A percentile compares a stretch with the other conserved stretches of the same genome.
Evolutionary conservation across 306 rosid genomes (phyloP).

Genomic region (Erythrophleum fordii): DNA sequence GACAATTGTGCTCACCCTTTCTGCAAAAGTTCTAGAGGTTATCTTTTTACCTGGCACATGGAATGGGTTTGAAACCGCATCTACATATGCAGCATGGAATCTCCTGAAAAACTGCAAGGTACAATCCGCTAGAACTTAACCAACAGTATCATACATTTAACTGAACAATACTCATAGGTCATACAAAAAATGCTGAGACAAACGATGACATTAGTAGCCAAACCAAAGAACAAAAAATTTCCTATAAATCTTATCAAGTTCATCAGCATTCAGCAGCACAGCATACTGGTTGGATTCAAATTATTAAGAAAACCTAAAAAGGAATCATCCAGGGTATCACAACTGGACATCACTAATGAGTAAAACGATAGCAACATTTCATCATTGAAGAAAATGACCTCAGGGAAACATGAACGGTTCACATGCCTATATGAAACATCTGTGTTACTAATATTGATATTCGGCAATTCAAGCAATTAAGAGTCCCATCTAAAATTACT

Average conservation of each 20-base stretch:
- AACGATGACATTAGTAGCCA: constrained; percentile 23
- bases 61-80: constrained; percentile 78
- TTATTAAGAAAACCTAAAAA: neutral
- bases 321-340: neutral
- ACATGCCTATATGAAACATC: constrained; percentile 28
- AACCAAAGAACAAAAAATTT: neutral
- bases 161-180: neutral
- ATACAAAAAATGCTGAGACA: neutral
- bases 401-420: constrained; percentile 12
- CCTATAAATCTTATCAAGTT: neutral
- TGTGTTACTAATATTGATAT: neutral
- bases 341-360: neutral
- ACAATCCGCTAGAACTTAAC: constrained; percentile 26
- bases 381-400: neutral
- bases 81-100: constrained; percentile 76
- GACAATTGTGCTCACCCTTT: constrained; percentile 88
- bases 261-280: neutral
- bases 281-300: constrained; percentile 11
- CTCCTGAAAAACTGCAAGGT: constrained; percentile 66
- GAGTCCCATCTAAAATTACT: constrained; percentile 18
- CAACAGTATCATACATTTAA: constrained; percentile 30
- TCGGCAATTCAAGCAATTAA: neutral
- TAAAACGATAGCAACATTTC: neutral
- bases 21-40: constrained; percentile 85
- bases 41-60: constrained; percentile 88